Evolutionary conservation across 2,329 filamentous ascomycete species (phyloP), one percentile per base, ranked within the genome.

Genomic region (Elsinoe ampelina): DNA sequence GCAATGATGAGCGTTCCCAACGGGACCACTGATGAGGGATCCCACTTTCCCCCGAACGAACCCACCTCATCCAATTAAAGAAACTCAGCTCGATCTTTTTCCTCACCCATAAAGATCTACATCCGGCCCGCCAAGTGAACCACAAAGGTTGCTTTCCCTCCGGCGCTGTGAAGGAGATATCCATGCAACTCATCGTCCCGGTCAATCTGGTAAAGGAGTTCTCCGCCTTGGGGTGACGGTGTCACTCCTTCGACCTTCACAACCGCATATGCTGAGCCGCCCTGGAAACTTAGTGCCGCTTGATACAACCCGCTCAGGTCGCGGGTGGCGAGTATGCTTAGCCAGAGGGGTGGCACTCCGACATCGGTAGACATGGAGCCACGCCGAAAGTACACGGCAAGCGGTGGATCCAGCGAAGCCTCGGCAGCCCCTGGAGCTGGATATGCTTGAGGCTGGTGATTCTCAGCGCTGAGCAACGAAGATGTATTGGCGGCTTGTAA

Each of bases 141-240:
- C 38, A 64, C 56, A 57, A 84, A 81, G 5, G 73, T 77, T 12
- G 76, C 75, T 65, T 81, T 82, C 65, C 74, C 70, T 36, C 72
- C 76, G 61, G 80, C 73, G 22, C 85, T 75, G 66, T 87, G 84
- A 47, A 78, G 75, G 62, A 93, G 69, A 70, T 91, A 92, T 0
- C 84, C 84, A 58, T 79, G 78, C 60, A 93, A 68, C 71, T 92
- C 86, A 60, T 82, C 80, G 63, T 91, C 85, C 39, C 83, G 78
- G 56, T 84, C 83, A 63, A 92, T 84, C 57, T 77, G 72, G 64
- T 87, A 79, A 13, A 74, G 74, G 43, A 86, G 74, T 65, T 88
- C 85, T 51, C 76, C 76, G 4, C 80, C 82, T 61, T 76, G 76
- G 12, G 72, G 75, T 63, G 81, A 77, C 64, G 79, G 81, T 52